Conservation (phyloP, 2,329 filamentous ascomycete genomes). For the Tothia fuscella region DNA sequence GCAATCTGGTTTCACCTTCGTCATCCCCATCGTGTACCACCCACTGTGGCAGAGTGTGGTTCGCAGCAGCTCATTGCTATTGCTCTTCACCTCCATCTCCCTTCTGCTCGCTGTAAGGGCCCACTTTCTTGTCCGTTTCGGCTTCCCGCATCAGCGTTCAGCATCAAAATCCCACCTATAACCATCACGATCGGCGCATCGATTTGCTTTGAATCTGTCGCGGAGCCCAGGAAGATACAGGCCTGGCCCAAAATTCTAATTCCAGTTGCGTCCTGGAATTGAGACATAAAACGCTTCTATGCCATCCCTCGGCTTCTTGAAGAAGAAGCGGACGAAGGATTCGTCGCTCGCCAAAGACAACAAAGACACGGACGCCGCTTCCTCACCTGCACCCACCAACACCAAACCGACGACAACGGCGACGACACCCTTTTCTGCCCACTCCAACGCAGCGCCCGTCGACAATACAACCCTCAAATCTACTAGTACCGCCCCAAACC, state of each 20-base stretch:
- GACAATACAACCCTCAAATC: conserved; percentile 11
- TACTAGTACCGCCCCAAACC: conserved; percentile 1
- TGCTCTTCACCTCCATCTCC: too few relatives aligned
- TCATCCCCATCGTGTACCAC: too few relatives aligned
- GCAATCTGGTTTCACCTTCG: too few relatives aligned
- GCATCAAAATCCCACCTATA: too few relatives aligned
- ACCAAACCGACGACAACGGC: conserved; percentile 41
- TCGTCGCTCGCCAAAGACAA: conserved; percentile 50
- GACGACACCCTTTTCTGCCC: conserved; percentile 38
- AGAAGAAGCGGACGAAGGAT: conserved; percentile 98
- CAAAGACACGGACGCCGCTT: conserved; percentile 48
- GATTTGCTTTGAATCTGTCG: too few relatives aligned
- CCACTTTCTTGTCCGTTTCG: too few relatives aligned
- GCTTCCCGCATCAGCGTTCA: too few relatives aligned
- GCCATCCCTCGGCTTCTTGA: conserved; percentile 92
- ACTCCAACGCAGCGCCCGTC: conserved; percentile 23
- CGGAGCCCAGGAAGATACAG: not conserved
- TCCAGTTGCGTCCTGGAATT: conserved; percentile 1
- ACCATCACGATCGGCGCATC: too few relatives aligned
- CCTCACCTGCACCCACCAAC: conserved; percentile 52
- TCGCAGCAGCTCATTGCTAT: too few relatives aligned
- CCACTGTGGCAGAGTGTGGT: too few relatives aligned
- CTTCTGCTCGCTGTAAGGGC: too few relatives aligned
- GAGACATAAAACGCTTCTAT: conserved; percentile 38
- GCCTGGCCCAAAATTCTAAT: not conserved